Evolutionary conservation across 2,329 filamentous ascomycete genomes (phyloP), one percentile per base, ranked within the genome.

Genomic region (Xylariomycetidae sp.): DNA sequence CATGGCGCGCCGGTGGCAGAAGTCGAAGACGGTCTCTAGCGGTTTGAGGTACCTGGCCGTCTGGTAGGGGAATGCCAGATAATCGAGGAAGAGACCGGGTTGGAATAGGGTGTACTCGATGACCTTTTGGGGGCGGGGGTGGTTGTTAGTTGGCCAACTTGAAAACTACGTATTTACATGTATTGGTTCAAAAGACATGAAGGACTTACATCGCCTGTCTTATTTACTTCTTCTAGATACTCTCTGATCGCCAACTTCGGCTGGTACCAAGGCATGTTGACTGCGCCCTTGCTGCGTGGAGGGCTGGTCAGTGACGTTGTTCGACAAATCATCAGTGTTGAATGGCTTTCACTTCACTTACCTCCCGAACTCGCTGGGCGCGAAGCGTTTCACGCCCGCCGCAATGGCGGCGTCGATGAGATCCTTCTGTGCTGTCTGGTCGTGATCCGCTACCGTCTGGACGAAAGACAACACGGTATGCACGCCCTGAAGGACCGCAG

Each of bases 381-480:
- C 67, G 49, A 78, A 80, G 6, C 76, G 67, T 44, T 71, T 70
- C 5, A 83, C 77, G 1, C 76, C 74, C 2, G 76, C 77, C 3
- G 61, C 59, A 25, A 79, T 63, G 6, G 74, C 66, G 1, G 77
- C 79, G 36, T 82, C 72, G 32, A 82, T 73, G 29, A 83, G 56
- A 19, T 66, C 67, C 38, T 63, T 66, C 46, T 82, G 77, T 1
- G 69, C 53, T n/a, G 53, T 50, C 19, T 61, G 44, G 1, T 47
- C 43, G 5, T 47, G 46, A 33, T 62, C 59, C 0, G 48, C 46
- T 3, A 61, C 48, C 2, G 56, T 40, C 5, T 62, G 43, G 11
- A 74, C 46, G 44, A 77, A 78, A 3, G 68, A 75, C 1, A 77
- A 54, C 4, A 80, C 55, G 0, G 70, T 74, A 29, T 79, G 64